Conservation (phyloP, 148 eudicot genomes). For the Polygonum maritimum region DNA sequence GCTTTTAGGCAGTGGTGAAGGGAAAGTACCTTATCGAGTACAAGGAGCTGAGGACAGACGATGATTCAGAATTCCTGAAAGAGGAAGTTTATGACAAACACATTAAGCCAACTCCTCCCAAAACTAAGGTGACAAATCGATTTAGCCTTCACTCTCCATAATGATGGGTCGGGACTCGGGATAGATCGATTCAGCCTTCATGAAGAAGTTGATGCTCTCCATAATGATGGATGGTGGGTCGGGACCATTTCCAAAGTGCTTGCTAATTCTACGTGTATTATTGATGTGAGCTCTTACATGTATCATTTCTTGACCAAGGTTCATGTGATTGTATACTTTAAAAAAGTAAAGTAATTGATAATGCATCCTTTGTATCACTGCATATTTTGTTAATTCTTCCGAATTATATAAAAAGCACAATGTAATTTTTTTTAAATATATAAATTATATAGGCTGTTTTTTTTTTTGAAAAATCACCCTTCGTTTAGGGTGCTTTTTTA, state of each 20-base stretch:
- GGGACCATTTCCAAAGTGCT: slow-evolving; percentile 61
- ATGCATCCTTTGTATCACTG: too few species aligned
- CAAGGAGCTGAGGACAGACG: slow-evolving; percentile 50
- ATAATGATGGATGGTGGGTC: slow-evolving; percentile 93
- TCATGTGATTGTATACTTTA: too few species aligned
- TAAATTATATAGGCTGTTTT: too few species aligned
- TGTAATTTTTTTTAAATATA: too few species aligned
- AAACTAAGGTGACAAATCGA: slow-evolving; percentile 17
- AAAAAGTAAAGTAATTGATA: too few species aligned
- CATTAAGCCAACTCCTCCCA: slow-evolving; percentile 76
- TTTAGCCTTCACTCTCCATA: too few species aligned
- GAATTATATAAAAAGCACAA: too few species aligned
- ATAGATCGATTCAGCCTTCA: slow-evolving; percentile 34
- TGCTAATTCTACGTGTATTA: slow-evolving; percentile 31
- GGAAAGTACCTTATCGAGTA: slow-evolving; percentile 54
- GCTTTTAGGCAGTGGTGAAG: slow-evolving; percentile 53
- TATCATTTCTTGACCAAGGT: too few species aligned
- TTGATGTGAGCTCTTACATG: too few species aligned
- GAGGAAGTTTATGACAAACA: slow-evolving; percentile 59
- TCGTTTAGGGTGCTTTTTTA: too few species aligned
- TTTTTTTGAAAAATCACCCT: too few species aligned
- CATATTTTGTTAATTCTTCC: slow-evolving; percentile 38
- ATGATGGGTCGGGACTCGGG: too few species aligned
- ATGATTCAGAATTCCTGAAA: slow-evolving; percentile 41
- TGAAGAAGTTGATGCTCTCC: slow-evolving; percentile 77